These are phyloP conservation scores for Diplocarpon mali DNA, from an alignment of 2,329 filamentous ascomycete genomes.

Conservation along the genomic window DNA sequence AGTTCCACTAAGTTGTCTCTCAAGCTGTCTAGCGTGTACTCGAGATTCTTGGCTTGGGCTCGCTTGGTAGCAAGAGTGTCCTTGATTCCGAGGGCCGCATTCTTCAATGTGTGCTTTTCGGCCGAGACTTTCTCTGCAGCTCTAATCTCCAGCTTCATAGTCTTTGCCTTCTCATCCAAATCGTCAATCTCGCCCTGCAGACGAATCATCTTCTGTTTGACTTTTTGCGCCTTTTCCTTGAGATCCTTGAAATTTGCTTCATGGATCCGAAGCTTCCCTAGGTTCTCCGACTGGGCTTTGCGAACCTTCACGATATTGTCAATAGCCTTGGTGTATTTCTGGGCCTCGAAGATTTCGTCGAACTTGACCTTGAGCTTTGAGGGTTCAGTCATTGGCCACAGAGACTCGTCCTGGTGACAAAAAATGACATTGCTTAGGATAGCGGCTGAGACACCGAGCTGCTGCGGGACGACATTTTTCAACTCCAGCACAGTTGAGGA, in stretches of 20 bases:
- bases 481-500: slow-evolving; percentile 75
- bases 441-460: slow-evolving; percentile 80
- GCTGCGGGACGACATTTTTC: slow-evolving; percentile 72
- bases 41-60: slow-evolving; percentile 59
- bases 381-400: slow-evolving; percentile 93
- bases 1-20: slow-evolving; percentile 65
- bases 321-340: slow-evolving; percentile 95
- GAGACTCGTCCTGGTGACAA: slow-evolving; percentile 93
- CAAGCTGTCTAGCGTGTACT: slow-evolving; percentile 60
- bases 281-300: slow-evolving; percentile 70
- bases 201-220: slow-evolving; percentile 51
- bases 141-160: slow-evolving; percentile 49
- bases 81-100: slow-evolving; percentile 63
- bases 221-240: slow-evolving; percentile 72
- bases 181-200: slow-evolving; percentile 57
- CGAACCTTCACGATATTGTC: slow-evolving; percentile 82
- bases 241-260: slow-evolving; percentile 71
- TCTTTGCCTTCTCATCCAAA: slow-evolving; percentile 45
- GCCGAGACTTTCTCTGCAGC: slow-evolving; percentile 43
- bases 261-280: slow-evolving; percentile 60
- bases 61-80: slow-evolving; percentile 66
- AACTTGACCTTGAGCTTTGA: slow-evolving; percentile 81
- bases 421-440: slow-evolving; percentile 94
- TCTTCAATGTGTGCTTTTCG: slow-evolving; percentile 61
- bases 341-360: slow-evolving; percentile 93